Evolutionary conservation across 768 basidiomycete genomes (phyloP).

Genomic region (Boletales sp.): DNA sequence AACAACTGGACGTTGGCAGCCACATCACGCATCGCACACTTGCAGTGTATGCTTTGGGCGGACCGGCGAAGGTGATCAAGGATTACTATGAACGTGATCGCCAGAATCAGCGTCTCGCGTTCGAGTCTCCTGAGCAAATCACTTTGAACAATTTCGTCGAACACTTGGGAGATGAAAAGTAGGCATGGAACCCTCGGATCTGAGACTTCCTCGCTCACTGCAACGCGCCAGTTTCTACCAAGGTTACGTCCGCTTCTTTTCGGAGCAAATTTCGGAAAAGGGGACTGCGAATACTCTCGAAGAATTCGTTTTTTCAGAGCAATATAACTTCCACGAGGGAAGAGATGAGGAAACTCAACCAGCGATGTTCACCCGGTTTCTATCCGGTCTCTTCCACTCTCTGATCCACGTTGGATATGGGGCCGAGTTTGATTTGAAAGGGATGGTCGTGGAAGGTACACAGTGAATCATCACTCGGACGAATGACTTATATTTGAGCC

Average conservation of each 20-base stretch:
- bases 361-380: slow-evolving; percentile 51
- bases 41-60: slow-evolving; percentile 27
- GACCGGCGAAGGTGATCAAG: slow-evolving; percentile 19
- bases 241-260: slow-evolving; percentile 27
- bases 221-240: slow-evolving; percentile 20
- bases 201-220: background rate
- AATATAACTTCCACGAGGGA: slow-evolving; percentile 21
- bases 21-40: slow-evolving; percentile 29
- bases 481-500: background rate
- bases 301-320: slow-evolving; percentile 29
- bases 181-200: background rate
- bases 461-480: background rate
- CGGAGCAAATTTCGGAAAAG: slow-evolving; percentile 10
- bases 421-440: slow-evolving; percentile 58
- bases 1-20: slow-evolving; percentile 5
- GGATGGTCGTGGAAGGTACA: slow-evolving; percentile 60
- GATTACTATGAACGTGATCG: slow-evolving; percentile 25
- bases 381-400: slow-evolving; percentile 52
- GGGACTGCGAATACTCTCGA: slow-evolving; percentile 18
- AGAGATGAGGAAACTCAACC: slow-evolving; percentile 31
- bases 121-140: slow-evolving; percentile 24
- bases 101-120: slow-evolving; percentile 17
- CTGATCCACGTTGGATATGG: slow-evolving; percentile 63
- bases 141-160: slow-evolving; percentile 21
- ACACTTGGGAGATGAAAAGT: slow-evolving; percentile 27